Percentiles rank a stretch among this genome's conserved stretches.
phyloP scores from a whole-genome alignment of 2,329 filamentous ascomycete species.

The Xylariaceae sp. region DNA sequence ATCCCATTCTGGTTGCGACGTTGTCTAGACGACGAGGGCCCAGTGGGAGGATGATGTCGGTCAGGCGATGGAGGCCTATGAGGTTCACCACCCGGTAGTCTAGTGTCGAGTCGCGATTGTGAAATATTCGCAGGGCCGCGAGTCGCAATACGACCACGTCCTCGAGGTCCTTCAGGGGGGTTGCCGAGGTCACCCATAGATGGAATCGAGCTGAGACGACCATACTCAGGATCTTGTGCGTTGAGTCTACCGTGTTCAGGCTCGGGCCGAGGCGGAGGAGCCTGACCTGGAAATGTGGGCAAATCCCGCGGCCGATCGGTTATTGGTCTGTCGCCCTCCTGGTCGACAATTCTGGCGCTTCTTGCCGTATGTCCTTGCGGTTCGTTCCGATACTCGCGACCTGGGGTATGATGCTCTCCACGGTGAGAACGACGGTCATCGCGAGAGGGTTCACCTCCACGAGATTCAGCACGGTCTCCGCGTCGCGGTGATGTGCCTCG shows the following conservation, averaged over 20 bases:
- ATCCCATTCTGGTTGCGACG: slow-evolving; percentile 48
- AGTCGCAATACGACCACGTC: slow-evolving; percentile 52
- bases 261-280: slow-evolving; percentile 48
- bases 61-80: slow-evolving; percentile 54
- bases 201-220: slow-evolving; percentile 62
- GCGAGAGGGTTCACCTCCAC: slow-evolving; percentile 47
- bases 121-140: slow-evolving; percentile 47
- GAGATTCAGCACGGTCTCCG: slow-evolving; percentile 45
- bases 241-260: slow-evolving; percentile 56
- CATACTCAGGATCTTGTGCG: slow-evolving; percentile 67
- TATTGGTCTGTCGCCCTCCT: slow-evolving; percentile 48
- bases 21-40: slow-evolving; percentile 56
- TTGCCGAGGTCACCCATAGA: slow-evolving; percentile 48
- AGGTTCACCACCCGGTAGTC: slow-evolving; percentile 49
- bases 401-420: slow-evolving; percentile 40
- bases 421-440: slow-evolving; percentile 57
- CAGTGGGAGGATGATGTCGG: slow-evolving; percentile 56
- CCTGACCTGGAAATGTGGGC: slow-evolving; percentile 46
- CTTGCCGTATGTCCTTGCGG: slow-evolving; percentile 32
- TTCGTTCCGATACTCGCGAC: slow-evolving; percentile 42
- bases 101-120: slow-evolving; percentile 49
- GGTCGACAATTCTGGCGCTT: slow-evolving; percentile 42
- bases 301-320: slow-evolving; percentile 51
- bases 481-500: slow-evolving; percentile 56
- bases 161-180: slow-evolving; percentile 62